phyloP scores from a whole-genome alignment of 305 asterid species.

The Fraxinus platypoda region DNA sequence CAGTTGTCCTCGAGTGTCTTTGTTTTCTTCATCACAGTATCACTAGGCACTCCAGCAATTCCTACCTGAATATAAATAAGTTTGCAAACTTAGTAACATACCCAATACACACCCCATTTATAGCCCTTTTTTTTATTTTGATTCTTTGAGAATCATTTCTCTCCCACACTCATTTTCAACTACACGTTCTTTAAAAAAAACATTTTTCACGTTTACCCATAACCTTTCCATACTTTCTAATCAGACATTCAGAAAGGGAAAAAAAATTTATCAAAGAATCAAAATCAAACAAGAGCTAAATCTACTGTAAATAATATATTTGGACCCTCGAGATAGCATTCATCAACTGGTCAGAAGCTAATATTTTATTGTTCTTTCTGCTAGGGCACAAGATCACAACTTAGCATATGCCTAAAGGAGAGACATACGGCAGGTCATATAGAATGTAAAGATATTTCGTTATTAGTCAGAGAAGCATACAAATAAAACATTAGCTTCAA shows the following conservation, averaged over 20 bases:
- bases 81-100: background rate
- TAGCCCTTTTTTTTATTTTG: too few relatives aligned
- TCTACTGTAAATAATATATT: too few relatives aligned
- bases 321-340: background rate
- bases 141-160: too few relatives aligned
- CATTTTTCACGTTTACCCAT: too few relatives aligned
- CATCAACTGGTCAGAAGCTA: background rate
- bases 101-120: background rate
- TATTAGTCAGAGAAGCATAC: background rate
- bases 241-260: too few relatives aligned
- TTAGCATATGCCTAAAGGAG: background rate
- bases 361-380: too few relatives aligned
- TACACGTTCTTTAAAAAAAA: too few relatives aligned
- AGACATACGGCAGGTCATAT: background rate
- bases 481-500: background rate
- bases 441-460: background rate
- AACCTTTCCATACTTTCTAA: too few relatives aligned
- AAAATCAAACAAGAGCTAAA: too few relatives aligned
- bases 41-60: slow-evolving; percentile 72
- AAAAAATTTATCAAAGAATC: too few relatives aligned
- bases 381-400: background rate
- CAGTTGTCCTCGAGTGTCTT: slow-evolving; percentile 61
- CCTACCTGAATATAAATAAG: slow-evolving; percentile 53
- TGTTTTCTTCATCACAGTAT: slow-evolving; percentile 59
- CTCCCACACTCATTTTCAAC: too few relatives aligned